Conservation (phyloP, 495 filamentous ascomycete species). For the Aspergillus carlsbadensis region DNA sequence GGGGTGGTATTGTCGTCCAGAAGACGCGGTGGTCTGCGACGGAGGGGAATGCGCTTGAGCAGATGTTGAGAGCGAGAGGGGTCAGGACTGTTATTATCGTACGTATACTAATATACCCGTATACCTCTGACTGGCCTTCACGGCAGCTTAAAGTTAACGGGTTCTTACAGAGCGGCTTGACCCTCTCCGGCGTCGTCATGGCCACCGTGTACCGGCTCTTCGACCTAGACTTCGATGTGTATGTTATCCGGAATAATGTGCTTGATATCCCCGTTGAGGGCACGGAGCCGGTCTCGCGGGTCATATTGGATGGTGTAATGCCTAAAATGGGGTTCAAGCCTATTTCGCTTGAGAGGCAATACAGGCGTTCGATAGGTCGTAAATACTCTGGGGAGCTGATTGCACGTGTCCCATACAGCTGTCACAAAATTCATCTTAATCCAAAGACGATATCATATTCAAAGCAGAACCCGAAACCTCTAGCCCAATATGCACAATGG, state of each 20-base stretch:
- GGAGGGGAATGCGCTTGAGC: conserved; percentile 38
- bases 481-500: too few relatives aligned
- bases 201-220: conserved; percentile 44
- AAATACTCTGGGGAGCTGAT: too few relatives aligned
- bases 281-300: conserved; percentile 16
- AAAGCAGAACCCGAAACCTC: too few relatives aligned
- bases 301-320: conserved; percentile 29
- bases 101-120: too few relatives aligned
- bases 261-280: conserved; percentile 39
- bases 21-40: conserved; percentile 47
- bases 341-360: conserved; percentile 25
- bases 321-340: conserved; percentile 30
- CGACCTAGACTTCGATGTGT: conserved; percentile 44
- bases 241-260: conserved; percentile 43
- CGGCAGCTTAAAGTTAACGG: background rate
- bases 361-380: too few relatives aligned
- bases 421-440: too few relatives aligned
- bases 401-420: too few relatives aligned
- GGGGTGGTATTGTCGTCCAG: conserved; percentile 36
- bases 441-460: too few relatives aligned
- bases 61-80: conserved; percentile 38
- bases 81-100: conserved; percentile 46
- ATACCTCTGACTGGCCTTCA: too few relatives aligned
- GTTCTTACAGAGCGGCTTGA: conserved; percentile 42
- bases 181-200: conserved; percentile 43